Evolutionary conservation across 2,329 filamentous ascomycete genomes (phyloP).

Genomic region (Xylaria sp.): DNA sequence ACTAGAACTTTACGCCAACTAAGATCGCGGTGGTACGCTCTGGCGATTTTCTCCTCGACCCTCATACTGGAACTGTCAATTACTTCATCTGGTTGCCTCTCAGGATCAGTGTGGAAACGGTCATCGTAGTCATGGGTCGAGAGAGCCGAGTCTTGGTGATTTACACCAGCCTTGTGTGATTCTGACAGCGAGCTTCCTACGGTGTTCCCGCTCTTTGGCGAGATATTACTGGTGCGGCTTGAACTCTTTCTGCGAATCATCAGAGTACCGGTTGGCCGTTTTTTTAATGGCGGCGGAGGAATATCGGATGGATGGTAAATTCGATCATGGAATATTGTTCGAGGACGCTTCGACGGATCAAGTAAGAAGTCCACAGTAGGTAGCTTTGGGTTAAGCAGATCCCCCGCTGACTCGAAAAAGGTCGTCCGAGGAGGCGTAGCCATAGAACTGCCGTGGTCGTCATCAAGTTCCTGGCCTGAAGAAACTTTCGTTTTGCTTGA

Average conservation of each 20-base stretch:
- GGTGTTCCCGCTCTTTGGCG: slow-evolving; percentile 46
- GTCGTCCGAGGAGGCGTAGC: slow-evolving; percentile 87
- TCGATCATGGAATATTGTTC: slow-evolving; percentile 96
- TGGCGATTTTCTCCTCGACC: slow-evolving; percentile 97
- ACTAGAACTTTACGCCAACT: slow-evolving; percentile 98
- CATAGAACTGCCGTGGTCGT: slow-evolving; percentile 57
- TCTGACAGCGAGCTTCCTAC: slow-evolving; percentile 52
- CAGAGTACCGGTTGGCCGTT: slow-evolving; percentile 55
- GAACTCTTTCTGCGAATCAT: slow-evolving; percentile 50
- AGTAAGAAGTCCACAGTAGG: slow-evolving; percentile 84
- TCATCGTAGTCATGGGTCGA: slow-evolving; percentile 66
- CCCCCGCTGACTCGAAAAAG: slow-evolving; percentile 93
- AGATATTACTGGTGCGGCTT: slow-evolving; percentile 41
- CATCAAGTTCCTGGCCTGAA: slow-evolving; percentile 60
- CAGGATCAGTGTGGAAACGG: slow-evolving; percentile 58
- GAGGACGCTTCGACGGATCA: slow-evolving; percentile 81
- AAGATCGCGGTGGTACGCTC: slow-evolving; percentile 90
- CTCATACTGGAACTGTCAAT: slow-evolving; percentile 78
- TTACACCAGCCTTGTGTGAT: slow-evolving; percentile 45
- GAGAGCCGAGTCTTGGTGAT: slow-evolving; percentile 57
- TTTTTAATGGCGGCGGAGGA: slow-evolving; percentile 78
- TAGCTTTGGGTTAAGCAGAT: slow-evolving; percentile 89
- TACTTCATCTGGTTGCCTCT: slow-evolving; percentile 58
- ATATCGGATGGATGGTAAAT: slow-evolving; percentile 96
- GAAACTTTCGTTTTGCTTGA: slow-evolving; percentile 59